Evolutionary conservation across 805 yeast species (phyloP).

Genomic region (Lipomyces lipofer): DNA sequence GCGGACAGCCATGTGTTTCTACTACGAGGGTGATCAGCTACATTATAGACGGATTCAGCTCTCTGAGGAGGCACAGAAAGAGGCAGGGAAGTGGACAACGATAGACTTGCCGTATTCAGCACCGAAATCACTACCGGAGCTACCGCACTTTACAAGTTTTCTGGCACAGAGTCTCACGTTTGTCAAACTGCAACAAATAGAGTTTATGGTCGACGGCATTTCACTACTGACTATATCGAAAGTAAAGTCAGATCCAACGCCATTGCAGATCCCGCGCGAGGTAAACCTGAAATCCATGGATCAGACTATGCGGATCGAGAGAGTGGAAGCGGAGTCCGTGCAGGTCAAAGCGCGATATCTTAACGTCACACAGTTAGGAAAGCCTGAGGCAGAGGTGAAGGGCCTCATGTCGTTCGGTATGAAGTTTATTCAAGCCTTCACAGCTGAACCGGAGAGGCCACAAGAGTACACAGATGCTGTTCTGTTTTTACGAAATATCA

Average conservation of each 20-base stretch:
- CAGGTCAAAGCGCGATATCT: constrained; percentile 39
- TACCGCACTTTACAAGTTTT: constrained; percentile 41
- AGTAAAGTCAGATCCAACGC: constrained; percentile 28
- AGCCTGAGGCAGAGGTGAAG: constrained; percentile 26
- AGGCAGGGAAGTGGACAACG: constrained; percentile 39
- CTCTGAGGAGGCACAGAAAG: constrained; percentile 17
- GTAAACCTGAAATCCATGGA: constrained; percentile 35
- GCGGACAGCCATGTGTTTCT: constrained; percentile 40
- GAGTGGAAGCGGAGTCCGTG: constrained; percentile 34
- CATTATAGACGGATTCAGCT: constrained; percentile 37
- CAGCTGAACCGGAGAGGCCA: constrained; percentile 37
- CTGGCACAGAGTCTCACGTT: constrained; percentile 43
- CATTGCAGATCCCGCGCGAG: constrained; percentile 33
- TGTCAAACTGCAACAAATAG: constrained; percentile 38
- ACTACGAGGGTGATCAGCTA: constrained; percentile 43
- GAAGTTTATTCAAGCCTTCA: constrained; percentile 23
- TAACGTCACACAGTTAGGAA: constrained; percentile 41
- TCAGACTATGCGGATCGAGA: constrained; percentile 33
- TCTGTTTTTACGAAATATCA: constrained; percentile 38
- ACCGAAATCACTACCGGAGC: constrained; percentile 37
- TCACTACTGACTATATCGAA: constrained; percentile 37
- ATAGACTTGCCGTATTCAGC: constrained; percentile 42
- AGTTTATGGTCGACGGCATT: constrained; percentile 36
- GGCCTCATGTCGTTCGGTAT: constrained; percentile 27
- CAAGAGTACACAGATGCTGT: constrained; percentile 36